Evolutionary conservation across 176 grass and related monocot genomes (phyloP).

Genomic region (Phragmites australis): DNA sequence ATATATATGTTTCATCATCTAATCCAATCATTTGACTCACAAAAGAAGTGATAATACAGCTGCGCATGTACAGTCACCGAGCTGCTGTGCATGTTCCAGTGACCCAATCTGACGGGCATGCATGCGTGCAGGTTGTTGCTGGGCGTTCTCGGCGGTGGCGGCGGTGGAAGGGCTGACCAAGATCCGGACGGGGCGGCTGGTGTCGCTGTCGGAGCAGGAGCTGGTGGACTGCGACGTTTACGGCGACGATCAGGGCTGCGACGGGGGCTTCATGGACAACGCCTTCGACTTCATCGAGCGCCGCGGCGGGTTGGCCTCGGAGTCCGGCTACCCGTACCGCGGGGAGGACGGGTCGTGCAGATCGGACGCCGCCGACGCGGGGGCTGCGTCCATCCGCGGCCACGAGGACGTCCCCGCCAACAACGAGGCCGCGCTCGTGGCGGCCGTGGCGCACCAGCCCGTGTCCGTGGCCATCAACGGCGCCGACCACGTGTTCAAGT

Average conservation of each 20-base stretch:
- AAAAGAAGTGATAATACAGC: not conserved
- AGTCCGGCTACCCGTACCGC: slow-evolving; percentile 59
- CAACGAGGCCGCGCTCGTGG: slow-evolving; percentile 48
- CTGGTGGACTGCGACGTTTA: slow-evolving; percentile 67
- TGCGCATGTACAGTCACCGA: too few species aligned
- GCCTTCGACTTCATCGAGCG: slow-evolving; percentile 56
- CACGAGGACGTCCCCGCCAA: slow-evolving; percentile 58
- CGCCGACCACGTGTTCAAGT: slow-evolving; percentile 39
- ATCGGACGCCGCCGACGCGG: not conserved
- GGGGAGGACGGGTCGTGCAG: slow-evolving; percentile 44
- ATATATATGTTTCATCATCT: not conserved
- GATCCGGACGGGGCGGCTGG: slow-evolving; percentile 46
- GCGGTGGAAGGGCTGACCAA: slow-evolving; percentile 57
- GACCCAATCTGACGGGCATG: not conserved
- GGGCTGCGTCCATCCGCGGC: slow-evolving; percentile 16
- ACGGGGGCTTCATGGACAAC: slow-evolving; percentile 60
- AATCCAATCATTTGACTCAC: not conserved
- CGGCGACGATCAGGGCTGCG: slow-evolving; percentile 55
- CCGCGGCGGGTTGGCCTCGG: slow-evolving; percentile 45
- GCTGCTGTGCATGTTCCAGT: too few species aligned
- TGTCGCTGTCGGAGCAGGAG: slow-evolving; percentile 68
- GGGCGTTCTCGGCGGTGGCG: slow-evolving; percentile 73
- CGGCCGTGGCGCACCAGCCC: slow-evolving; percentile 54
- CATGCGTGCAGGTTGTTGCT: slow-evolving; percentile 49
- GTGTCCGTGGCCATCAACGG: slow-evolving; percentile 62